phyloP scores from a whole-genome alignment of 2,329 filamentous ascomycete species.

The Sarocladium kiliense region DNA sequence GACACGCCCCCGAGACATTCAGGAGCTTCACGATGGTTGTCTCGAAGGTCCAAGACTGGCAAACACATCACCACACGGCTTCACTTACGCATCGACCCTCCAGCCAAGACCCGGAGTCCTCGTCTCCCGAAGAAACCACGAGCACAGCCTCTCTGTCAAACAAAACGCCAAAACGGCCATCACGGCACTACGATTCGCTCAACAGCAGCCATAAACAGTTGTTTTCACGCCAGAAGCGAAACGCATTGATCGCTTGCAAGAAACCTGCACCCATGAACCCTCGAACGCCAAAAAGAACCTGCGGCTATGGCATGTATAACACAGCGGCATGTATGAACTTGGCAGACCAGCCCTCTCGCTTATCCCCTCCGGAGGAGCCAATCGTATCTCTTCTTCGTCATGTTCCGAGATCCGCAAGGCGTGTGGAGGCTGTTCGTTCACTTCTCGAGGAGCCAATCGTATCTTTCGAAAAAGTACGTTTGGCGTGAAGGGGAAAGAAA shows the following conservation, averaged over 20 bases:
- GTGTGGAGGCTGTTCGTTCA: neutral
- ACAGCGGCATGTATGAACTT: neutral
- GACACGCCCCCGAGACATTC: neutral
- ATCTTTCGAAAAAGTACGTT: neutral
- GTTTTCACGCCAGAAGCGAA: neutral
- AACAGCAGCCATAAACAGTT: neutral
- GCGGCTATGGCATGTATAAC: neutral
- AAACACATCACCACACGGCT: neutral
- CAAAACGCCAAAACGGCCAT: neutral
- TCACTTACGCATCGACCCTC: neutral
- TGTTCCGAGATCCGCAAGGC: slow-evolving; percentile 4
- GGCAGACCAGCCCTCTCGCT: neutral
- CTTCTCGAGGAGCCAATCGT: slow-evolving; percentile 7
- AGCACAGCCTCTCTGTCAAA: slow-evolving; percentile 5
- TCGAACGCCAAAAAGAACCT: too few relatives aligned
- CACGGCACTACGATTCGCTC: neutral
- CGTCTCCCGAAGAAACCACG: slow-evolving; percentile 2
- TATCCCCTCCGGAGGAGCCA: neutral
- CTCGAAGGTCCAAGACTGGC: neutral
- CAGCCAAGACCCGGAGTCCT: neutral
- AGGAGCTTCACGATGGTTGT: neutral
- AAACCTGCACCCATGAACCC: neutral
- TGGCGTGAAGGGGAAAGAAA: neutral
- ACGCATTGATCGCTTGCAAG: slow-evolving; percentile 2
- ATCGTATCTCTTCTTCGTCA: neutral